A percentile compares a stretch with the other conserved stretches of the same genome.
These are phyloP conservation scores for Monosporascus ibericus DNA, from an alignment of 2,329 filamentous ascomycete species.

Conservation along the genomic window DNA sequence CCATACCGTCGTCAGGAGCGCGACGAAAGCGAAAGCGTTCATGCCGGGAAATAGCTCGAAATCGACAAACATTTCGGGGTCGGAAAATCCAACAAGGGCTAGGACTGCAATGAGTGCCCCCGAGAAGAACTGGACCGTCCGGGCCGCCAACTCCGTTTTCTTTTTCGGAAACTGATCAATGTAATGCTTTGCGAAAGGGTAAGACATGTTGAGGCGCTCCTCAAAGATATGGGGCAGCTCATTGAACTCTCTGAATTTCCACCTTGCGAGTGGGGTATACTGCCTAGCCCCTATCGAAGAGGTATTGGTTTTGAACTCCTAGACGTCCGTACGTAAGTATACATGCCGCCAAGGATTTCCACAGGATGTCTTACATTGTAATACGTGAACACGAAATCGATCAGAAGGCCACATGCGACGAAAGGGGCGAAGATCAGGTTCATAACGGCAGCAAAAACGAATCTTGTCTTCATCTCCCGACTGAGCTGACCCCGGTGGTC, in stretches of 20 bases:
- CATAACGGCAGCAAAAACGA: slow-evolving; percentile 77
- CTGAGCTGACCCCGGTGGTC: slow-evolving; percentile 75
- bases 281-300: slow-evolving; percentile 79
- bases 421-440: slow-evolving; percentile 85
- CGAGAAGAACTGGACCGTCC: slow-evolving; percentile 80
- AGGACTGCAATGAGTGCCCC: slow-evolving; percentile 84
- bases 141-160: slow-evolving; percentile 78
- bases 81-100: slow-evolving; percentile 75
- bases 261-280: slow-evolving; percentile 89
- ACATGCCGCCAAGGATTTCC: background rate
- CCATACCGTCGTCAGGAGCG: slow-evolving; percentile 77
- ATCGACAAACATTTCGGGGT: slow-evolving; percentile 82
- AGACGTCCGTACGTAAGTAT: slow-evolving; percentile 10
- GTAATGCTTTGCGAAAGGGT: slow-evolving; percentile 86
- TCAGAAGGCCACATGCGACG: slow-evolving; percentile 76
- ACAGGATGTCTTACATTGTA: slow-evolving; percentile 62
- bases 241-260: slow-evolving; percentile 99
- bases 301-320: slow-evolving; percentile 95
- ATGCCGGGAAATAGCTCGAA: slow-evolving; percentile 89
- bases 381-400: slow-evolving; percentile 90
- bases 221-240: slow-evolving; percentile 90
- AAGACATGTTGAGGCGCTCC: slow-evolving; percentile 86
- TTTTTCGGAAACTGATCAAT: slow-evolving; percentile 95
- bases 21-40: slow-evolving; percentile 86
- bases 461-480: slow-evolving; percentile 67